A percentile compares a stretch with the other conserved stretches of the same genome.
phyloP scores from a whole-genome alignment of 2,329 filamentous ascomycete genomes.

The Paraphoma sp. region DNA sequence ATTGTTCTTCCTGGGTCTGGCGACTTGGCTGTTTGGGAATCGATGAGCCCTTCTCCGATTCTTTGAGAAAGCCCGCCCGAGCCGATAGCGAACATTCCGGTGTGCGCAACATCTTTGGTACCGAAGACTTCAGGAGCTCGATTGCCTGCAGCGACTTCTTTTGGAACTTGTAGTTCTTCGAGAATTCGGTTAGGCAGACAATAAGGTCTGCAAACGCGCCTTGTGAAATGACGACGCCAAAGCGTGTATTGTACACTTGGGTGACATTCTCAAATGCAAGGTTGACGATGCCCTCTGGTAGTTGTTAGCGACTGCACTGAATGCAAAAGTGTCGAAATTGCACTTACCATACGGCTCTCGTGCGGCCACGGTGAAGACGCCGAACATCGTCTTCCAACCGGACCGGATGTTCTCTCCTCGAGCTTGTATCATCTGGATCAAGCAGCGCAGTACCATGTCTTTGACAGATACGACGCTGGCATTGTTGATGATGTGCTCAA shows the following conservation, averaged over 20 bases:
- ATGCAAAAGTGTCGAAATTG: background rate
- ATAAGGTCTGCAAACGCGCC: conserved; percentile 96
- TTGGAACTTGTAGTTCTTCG: conserved; percentile 97
- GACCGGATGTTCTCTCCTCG: conserved; percentile 95
- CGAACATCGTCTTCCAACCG: conserved; percentile 99
- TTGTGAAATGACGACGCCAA: conserved; percentile 94
- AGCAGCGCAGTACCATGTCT: conserved; percentile 92
- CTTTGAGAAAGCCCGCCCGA: conserved; percentile 59
- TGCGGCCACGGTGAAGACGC: conserved; percentile 95
- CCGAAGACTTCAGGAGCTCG: conserved; percentile 90
- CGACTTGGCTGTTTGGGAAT: conserved; percentile 70
- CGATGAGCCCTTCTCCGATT: conserved; percentile 56
- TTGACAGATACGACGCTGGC: conserved; percentile 91
- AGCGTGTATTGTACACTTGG: conserved; percentile 93
- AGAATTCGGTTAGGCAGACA: conserved; percentile 96
- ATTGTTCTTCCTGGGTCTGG: conserved; percentile 94
- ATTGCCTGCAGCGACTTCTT: conserved; percentile 98
- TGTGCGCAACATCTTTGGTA: conserved; percentile 92
- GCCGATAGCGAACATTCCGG: conserved; percentile 92
- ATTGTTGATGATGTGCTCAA: conserved; percentile 96
- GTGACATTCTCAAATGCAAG: conserved; percentile 96
- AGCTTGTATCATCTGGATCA: conserved; percentile 99
- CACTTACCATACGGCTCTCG: conserved; percentile 77
- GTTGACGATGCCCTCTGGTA: conserved; percentile 86
- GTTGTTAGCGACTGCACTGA: conserved; percentile 17